Base-by-base conservation (phyloP, 345 rosid species). In the Dimocarpus longan region DNA sequence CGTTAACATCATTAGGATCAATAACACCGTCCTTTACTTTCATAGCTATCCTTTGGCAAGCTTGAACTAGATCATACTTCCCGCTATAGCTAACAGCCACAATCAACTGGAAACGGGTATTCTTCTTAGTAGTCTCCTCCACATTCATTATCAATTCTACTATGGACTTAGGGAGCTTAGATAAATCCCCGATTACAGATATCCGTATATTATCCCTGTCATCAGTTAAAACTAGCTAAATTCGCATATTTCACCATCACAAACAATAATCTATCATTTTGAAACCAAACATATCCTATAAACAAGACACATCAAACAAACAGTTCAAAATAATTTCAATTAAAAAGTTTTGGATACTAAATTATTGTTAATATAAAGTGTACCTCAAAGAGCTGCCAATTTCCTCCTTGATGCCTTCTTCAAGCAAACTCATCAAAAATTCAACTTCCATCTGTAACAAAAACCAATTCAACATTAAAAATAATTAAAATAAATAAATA, bases 81-180 rank as follows among this genome's bases (percentile, higher is more conserved):
- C 85, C 79, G 54, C 77, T 79, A 62, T 81, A 84, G 75, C 81
- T 84, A 21, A 81, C 74, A 6, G 83, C 85, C 16, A 81, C 67
- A 11, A 81, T 84, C 19, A 84, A 37, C 10, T 81, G 87, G 78
- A 84, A 79, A 37, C 1, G 59, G 63, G 77, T 21, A 43, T 81
- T 79, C 26, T 68, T 63, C 81, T 59, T 79, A 16, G 81, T 79
- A 32, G 67, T 72, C 57, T 60, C 73, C 68, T 76, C 77, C 46
- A 76, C 73, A 68, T 76, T 74, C 69, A 62, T 21, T 43, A 79
- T 74, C 73, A 57, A 24, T 18, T 76, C 79, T 63, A 67, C 73
- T 19, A 76, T 32, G 42, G 77, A 15, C 50, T 64, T 11, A 0
- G 79, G 82, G 19, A 81, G 81, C 71, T 69, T 78, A 48, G 74